Conservation (phyloP, 495 filamentous ascomycete genomes). For the Filosporella fistucella region DNA sequence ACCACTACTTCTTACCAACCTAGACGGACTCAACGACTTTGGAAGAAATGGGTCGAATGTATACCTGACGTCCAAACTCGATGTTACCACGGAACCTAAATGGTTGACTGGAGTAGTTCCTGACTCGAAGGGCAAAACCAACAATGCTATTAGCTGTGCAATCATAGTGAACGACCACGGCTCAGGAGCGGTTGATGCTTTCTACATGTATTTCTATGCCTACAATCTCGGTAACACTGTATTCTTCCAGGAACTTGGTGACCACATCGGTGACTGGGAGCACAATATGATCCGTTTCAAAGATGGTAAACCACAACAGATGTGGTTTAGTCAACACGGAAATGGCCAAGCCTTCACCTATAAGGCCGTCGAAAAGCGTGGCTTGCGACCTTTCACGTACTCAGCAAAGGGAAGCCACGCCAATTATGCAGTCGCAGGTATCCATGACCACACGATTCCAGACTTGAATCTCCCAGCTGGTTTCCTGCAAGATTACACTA, state of each 20-base stretch:
- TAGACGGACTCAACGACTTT: constrained; percentile 48
- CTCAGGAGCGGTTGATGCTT: constrained; percentile 73
- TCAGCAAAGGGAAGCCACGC: constrained; percentile 88
- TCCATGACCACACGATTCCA: constrained; percentile 45
- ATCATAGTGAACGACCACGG: constrained; percentile 26
- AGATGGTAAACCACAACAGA: constrained; percentile 69
- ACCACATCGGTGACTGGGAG: constrained; percentile 98
- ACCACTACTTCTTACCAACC: constrained; percentile 55
- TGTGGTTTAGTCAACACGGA: constrained; percentile 87
- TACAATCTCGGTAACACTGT: constrained; percentile 95
- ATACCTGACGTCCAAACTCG: constrained; percentile 25
- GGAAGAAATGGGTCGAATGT: constrained; percentile 37
- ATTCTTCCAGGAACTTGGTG: constrained; percentile 83
- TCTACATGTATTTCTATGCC: constrained; percentile 99
- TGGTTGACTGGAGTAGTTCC: constrained; percentile 26
- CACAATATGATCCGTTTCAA: constrained; percentile 92
- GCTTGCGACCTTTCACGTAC: constrained; percentile 70
- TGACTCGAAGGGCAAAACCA: constrained; percentile 21
- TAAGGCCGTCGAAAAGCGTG: constrained; percentile 73
- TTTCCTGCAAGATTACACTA: constrained; percentile 81
- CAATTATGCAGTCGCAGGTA: constrained; percentile 83
- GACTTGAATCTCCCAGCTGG: constrained; percentile 84
- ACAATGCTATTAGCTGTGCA: constrained; percentile 18
- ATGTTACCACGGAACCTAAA: constrained; percentile 20
- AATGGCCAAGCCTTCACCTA: constrained; percentile 83